Evolutionary conservation across 1,284 basidiomycete species (phyloP), one percentile per base, ranked within the genome.

Genomic region (Cystobasidiaceae sp.): DNA sequence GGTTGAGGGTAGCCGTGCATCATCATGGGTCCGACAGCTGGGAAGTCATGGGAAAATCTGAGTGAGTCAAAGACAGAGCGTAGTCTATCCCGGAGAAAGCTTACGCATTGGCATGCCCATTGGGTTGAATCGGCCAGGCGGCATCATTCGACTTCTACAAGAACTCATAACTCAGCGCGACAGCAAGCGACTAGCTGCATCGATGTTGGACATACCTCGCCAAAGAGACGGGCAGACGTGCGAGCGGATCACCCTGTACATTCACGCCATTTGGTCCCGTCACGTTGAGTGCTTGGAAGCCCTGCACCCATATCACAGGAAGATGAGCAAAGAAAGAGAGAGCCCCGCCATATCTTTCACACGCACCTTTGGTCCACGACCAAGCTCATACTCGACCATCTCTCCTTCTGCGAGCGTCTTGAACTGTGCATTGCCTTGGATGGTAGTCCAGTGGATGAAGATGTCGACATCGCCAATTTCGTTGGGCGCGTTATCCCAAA

Each of bases 401-500:
- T 64, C 61, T 9, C 61, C 61, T 25, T 64, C 61, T 17, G 51
- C 61, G 3, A 64, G 52, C 9, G 49, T 64, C 45, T 64, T 64
- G 61, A 64, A 64, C 17, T 49, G 48, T 13, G 61, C 61, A 17
- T 64, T 52, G 30, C 61, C 61, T 49, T 64, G 61, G 19, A 64
- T 55, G 25, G 61, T 64, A 19, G 61, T 64, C 61, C 61, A 64
- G 39, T 64, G 61, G 15, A 64, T 45, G 27, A 64, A 64, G 21
- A 64, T 64, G 32, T 64, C 61, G n/a, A 64, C 61, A 33, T 64
- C 61, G 13, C 61, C 61, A 56, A 64, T 64, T 33, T 64, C 61
- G 11, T 43, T 43, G 2, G 61, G 51, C n/a, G 39, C 39, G 27
- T 64, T 64, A 33, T 64, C 61, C 61, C 61, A 64, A 30, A 64